Evolutionary conservation across 768 basidiomycete species (phyloP).

Genomic region (Mycena alexandri): DNA sequence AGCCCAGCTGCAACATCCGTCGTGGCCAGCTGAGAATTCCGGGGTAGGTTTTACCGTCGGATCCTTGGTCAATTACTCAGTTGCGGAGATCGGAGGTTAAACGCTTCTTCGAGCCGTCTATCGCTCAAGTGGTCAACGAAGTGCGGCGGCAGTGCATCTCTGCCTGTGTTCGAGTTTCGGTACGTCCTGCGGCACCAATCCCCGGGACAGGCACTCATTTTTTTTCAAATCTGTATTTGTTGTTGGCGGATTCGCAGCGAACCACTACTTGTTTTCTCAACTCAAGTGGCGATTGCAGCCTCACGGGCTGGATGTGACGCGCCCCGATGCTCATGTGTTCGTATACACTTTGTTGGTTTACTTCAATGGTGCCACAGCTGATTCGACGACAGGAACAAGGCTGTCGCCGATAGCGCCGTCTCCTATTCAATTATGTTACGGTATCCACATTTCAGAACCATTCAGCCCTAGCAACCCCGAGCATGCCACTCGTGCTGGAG

Average conservation of each 20-base stretch:
- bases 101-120: constrained; percentile 58
- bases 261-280: constrained; percentile 59
- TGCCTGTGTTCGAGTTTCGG: constrained; percentile 46
- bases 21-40: constrained; percentile 61
- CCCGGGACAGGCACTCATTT: not conserved
- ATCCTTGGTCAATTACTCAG: not conserved
- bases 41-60: constrained; percentile 40
- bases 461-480: constrained; percentile 14
- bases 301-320: constrained; percentile 50
- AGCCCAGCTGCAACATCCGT: constrained; percentile 54
- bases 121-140: constrained; percentile 51
- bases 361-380: not conserved
- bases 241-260: constrained; percentile 67
- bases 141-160: constrained; percentile 49
- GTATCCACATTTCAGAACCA: constrained; percentile 3
- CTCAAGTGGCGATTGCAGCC: constrained; percentile 53
- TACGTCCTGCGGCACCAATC: constrained; percentile 28
- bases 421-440: constrained; percentile 32
- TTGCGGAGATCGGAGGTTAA: constrained; percentile 55
- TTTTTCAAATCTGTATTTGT: constrained; percentile 56
- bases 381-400: constrained; percentile 27
- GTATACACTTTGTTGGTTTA: constrained; percentile 38
- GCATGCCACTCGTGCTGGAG: not conserved
- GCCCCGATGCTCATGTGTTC: constrained; percentile 62
- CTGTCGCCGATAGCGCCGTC: constrained; percentile 34